Evolutionary conservation across 352 stramenopile species (phyloP).

Genomic region (Phytophthora pistaciae): DNA sequence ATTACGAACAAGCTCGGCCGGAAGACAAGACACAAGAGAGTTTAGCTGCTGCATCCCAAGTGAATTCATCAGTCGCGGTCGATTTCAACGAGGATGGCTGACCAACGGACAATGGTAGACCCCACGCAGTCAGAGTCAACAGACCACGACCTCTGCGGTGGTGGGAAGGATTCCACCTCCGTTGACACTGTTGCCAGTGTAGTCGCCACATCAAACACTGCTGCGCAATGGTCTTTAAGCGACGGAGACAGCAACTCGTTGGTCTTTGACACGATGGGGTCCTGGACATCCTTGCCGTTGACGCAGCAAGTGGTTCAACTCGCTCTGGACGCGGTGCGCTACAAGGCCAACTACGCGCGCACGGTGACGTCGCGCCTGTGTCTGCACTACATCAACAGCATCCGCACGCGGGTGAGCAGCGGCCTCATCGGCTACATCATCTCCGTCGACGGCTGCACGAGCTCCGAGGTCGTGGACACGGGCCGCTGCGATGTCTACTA

Average conservation of each 20-base stretch:
- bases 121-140: not conserved
- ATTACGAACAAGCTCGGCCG: conserved; percentile 15
- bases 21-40: conserved; percentile 12
- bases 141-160: conserved; percentile 17
- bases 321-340: conserved; percentile 51
- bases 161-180: conserved; percentile 17
- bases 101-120: not conserved
- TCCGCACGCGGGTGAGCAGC: conserved; percentile 30
- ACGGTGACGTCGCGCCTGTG: conserved; percentile 45
- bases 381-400: conserved; percentile 51
- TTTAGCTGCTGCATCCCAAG: not conserved
- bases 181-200: not conserved
- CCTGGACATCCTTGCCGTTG: conserved; percentile 38
- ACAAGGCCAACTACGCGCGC: conserved; percentile 49
- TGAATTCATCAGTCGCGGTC: not conserved
- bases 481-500: conserved; percentile 57
- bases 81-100: conserved; percentile 11
- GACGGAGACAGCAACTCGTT: conserved; percentile 4
- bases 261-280: conserved; percentile 20
- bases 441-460: conserved; percentile 48
- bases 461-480: conserved; percentile 30
- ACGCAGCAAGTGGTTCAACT: conserved; percentile 29
- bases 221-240: conserved; percentile 5
- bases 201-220: conserved; percentile 2
- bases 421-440: conserved; percentile 41